Percentiles rank a stretch among this genome's conserved stretches.
These are phyloP conservation scores for Boletus eberwhitei DNA, from an alignment of 768 basidiomycete genomes.

Conservation along the genomic window DNA sequence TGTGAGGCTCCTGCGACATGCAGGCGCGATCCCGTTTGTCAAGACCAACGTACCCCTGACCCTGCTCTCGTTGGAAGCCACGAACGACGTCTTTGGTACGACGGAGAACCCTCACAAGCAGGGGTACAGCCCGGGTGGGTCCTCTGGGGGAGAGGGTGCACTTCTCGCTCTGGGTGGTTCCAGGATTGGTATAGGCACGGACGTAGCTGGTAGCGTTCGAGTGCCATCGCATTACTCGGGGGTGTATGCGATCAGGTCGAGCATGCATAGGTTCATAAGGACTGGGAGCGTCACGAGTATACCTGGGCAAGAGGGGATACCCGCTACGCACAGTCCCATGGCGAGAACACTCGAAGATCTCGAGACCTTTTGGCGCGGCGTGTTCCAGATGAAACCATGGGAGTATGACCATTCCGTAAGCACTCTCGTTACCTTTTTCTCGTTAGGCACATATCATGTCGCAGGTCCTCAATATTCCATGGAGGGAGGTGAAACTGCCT, in stretches of 20 bases:
- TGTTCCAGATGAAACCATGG: conserved; percentile 63
- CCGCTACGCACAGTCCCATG: conserved; percentile 56
- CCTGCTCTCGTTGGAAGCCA: conserved; percentile 55
- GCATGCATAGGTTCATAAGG: conserved; percentile 53
- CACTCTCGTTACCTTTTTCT: background rate
- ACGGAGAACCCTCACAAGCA: conserved; percentile 60
- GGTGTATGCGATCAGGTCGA: conserved; percentile 57
- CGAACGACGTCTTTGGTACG: conserved; percentile 55
- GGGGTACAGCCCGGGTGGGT: conserved; percentile 58
- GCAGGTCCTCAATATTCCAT: conserved; percentile 36
- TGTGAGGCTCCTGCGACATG: conserved; percentile 51
- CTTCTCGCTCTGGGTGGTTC: conserved; percentile 60
- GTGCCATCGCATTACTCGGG: conserved; percentile 67
- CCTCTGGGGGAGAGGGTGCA: conserved; percentile 65
- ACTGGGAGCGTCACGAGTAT: conserved; percentile 46
- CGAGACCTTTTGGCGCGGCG: conserved; percentile 61
- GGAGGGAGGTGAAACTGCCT: conserved; percentile 38
- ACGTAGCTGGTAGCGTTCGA: conserved; percentile 67
- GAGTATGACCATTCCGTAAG: conserved; percentile 54
- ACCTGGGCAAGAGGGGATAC: conserved; percentile 56
- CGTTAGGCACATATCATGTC: background rate
- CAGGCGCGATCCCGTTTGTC: conserved; percentile 63
- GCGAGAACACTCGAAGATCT: conserved; percentile 59
- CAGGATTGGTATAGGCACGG: conserved; percentile 62
- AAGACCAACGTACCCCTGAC: conserved; percentile 66